These are phyloP conservation scores for Chrysosporium keratinophilum DNA, from an alignment of 2,329 filamentous ascomycete species.

Conservation along the genomic window DNA sequence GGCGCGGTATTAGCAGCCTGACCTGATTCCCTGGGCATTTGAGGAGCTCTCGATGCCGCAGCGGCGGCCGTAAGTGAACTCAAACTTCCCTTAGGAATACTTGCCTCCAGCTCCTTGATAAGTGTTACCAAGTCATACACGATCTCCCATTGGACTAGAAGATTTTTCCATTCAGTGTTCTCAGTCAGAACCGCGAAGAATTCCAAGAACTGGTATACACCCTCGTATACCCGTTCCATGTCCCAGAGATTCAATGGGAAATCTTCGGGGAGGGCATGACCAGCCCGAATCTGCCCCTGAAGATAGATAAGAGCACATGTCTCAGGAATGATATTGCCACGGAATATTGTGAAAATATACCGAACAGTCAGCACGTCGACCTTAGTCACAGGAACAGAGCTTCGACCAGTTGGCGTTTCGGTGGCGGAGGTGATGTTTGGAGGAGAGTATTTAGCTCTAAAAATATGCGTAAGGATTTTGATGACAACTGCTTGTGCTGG, in stretches of 20 bases:
- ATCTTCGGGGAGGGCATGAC: slow-evolving; percentile 65
- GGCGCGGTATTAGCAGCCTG: slow-evolving; percentile 27
- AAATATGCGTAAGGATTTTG: slow-evolving; percentile 81
- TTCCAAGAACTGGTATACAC: slow-evolving; percentile 85
- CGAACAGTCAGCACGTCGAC: slow-evolving; percentile 62
- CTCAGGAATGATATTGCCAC: slow-evolving; percentile 83
- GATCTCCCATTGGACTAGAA: slow-evolving; percentile 85
- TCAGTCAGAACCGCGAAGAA: slow-evolving; percentile 86
- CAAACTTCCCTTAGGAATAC: slow-evolving; percentile 71
- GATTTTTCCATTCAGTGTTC: slow-evolving; percentile 67
- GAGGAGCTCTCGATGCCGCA: slow-evolving; percentile 24
- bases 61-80: slow-evolving; percentile 25
- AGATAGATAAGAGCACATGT: slow-evolving; percentile 90
- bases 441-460: slow-evolving; percentile 53
- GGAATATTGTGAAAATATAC: slow-evolving; percentile 86
- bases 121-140: slow-evolving; percentile 80
- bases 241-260: slow-evolving; percentile 95
- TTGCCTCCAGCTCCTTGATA: slow-evolving; percentile 75
- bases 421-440: slow-evolving; percentile 36
- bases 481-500: slow-evolving; percentile 89
- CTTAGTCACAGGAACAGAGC: slow-evolving; percentile 44
- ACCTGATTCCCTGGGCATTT: slow-evolving; percentile 20
- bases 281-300: slow-evolving; percentile 76
- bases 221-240: slow-evolving; percentile 93
- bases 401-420: slow-evolving; percentile 47